These are phyloP conservation scores for Nevesoporus exiguus DNA, from an alignment of 768 basidiomycete species.

Conservation along the genomic window DNA sequence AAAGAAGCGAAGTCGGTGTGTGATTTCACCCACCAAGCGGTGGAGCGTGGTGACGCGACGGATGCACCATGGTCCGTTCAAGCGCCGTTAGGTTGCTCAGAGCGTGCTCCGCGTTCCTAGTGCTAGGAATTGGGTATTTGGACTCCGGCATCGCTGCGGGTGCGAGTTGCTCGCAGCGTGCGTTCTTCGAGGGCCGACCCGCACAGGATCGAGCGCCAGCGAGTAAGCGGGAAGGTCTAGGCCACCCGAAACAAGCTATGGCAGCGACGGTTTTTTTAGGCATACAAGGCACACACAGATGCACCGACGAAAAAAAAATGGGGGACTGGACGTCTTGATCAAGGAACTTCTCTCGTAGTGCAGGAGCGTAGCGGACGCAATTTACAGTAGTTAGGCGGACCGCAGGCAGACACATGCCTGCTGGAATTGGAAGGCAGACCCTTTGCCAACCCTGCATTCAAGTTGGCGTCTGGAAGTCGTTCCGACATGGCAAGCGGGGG, in stretches of 20 bases:
- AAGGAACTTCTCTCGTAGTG: slow-evolving; percentile 21
- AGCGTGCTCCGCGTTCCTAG: slow-evolving; percentile 22
- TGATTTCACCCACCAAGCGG: neutral
- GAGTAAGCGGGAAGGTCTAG: neutral
- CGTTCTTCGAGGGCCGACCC: neutral
- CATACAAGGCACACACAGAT: slow-evolving; percentile 17
- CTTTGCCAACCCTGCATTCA: slow-evolving; percentile 22
- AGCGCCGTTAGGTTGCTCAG: slow-evolving; percentile 13
- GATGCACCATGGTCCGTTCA: neutral
- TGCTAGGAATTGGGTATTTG: neutral
- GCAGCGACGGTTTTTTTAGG: slow-evolving; percentile 10
- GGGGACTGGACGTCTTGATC: slow-evolving; percentile 1
- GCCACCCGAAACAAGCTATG: slow-evolving; percentile 3
- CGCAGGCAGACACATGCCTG: slow-evolving; percentile 30
- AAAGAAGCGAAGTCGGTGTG: slow-evolving; percentile 6
- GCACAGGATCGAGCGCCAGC: neutral
- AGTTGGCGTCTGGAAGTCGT: slow-evolving; percentile 15
- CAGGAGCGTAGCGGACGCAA: slow-evolving; percentile 25
- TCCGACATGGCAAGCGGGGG: slow-evolving; percentile 17
- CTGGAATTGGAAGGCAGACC: slow-evolving; percentile 18
- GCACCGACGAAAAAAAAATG: slow-evolving; percentile 10
- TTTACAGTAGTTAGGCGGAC: slow-evolving; percentile 21
- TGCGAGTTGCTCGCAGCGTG: neutral
- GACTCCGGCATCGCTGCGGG: neutral
- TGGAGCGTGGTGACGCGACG: neutral